A percentile compares a stretch with the other conserved stretches of the same genome.
These are phyloP conservation scores for Torulaspora indica DNA, from an alignment of 805 yeast genomes.

Conservation along the genomic window DNA sequence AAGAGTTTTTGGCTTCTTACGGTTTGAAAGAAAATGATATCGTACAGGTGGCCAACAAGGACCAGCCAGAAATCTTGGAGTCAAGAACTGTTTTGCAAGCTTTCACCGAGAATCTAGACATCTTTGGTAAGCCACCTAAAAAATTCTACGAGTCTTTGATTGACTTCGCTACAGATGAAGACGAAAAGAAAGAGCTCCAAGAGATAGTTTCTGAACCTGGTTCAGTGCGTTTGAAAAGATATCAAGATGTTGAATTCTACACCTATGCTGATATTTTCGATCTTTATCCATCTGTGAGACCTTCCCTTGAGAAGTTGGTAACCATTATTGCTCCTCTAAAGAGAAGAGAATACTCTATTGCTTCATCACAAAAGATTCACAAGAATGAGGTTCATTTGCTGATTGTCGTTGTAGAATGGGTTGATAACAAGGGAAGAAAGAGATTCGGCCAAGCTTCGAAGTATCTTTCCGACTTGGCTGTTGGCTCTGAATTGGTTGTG, in stretches of 20 bases:
- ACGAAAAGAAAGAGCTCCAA: conserved; percentile 57
- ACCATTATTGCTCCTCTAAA: conserved; percentile 78
- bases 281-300: conserved; percentile 78
- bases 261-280: conserved; percentile 77
- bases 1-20: conserved; percentile 62
- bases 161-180: conserved; percentile 62
- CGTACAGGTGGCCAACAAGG: conserved; percentile 67
- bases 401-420: conserved; percentile 96
- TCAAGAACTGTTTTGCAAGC: conserved; percentile 79
- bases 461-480: conserved; percentile 69
- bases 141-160: conserved; percentile 83
- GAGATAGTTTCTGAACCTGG: conserved; percentile 73
- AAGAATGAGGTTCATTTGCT: conserved; percentile 86
- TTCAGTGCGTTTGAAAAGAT: conserved; percentile 75
- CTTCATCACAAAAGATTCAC: conserved; percentile 90
- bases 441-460: conserved; percentile 94
- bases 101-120: conserved; percentile 72
- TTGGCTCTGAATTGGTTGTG: conserved; percentile 85
- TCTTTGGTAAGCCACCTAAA: conserved; percentile 95
- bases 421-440: conserved; percentile 74
- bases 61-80: conserved; percentile 53
- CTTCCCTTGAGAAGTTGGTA: conserved; percentile 63
- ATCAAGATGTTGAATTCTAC: conserved; percentile 77
- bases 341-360: conserved; percentile 96
- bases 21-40: conserved; percentile 66